Evolutionary conservation across 2,329 filamentous ascomycete species (phyloP).

Genomic region (Cordyceps farinosa): DNA sequence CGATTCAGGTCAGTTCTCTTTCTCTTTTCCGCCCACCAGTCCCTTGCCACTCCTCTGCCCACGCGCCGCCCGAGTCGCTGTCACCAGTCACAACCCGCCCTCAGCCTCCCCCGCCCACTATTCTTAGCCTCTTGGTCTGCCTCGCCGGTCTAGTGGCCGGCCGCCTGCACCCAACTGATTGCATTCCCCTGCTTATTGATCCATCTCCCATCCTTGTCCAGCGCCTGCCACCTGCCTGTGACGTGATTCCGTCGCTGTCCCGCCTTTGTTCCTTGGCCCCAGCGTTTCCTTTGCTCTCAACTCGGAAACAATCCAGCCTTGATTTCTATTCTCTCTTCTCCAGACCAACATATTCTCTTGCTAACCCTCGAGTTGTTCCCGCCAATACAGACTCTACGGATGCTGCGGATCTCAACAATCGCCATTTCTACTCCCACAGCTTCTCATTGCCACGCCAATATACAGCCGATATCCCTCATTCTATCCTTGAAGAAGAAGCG

Average conservation of each 20-base stretch:
- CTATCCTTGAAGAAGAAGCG: conserved; percentile 51
- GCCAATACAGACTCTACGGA: conserved; percentile 18
- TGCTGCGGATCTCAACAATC: not conserved
- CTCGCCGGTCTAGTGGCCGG: not conserved
- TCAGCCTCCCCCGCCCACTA: conserved; percentile 10
- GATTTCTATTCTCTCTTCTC: not conserved
- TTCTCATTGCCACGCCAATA: conserved; percentile 44
- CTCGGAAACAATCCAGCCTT: not conserved
- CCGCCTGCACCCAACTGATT: not conserved
- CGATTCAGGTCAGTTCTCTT: conserved; percentile 11
- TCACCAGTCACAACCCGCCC: conserved; percentile 2
- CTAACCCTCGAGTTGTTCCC: conserved; percentile 21
- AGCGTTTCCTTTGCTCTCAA: not conserved
- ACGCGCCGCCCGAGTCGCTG: conserved; percentile 6
- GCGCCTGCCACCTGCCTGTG: conserved; percentile 20
- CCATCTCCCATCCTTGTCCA: conserved; percentile 9
- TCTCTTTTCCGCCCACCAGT: not conserved
- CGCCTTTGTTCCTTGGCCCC: conserved; percentile 17
- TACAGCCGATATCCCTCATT: conserved; percentile 47
- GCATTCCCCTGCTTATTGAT: conserved; percentile 17
- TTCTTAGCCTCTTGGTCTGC: conserved; percentile 13
- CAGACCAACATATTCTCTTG: not conserved
- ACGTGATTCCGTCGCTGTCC: conserved; percentile 14
- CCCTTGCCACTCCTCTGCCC: conserved; percentile 14
- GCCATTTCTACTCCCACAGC: conserved; percentile 21